A percentile compares a stretch with the other conserved stretches of the same genome.
phyloP scores from a whole-genome alignment of 495 filamentous ascomycete species.

The Penicillium roqueforti region DNA sequence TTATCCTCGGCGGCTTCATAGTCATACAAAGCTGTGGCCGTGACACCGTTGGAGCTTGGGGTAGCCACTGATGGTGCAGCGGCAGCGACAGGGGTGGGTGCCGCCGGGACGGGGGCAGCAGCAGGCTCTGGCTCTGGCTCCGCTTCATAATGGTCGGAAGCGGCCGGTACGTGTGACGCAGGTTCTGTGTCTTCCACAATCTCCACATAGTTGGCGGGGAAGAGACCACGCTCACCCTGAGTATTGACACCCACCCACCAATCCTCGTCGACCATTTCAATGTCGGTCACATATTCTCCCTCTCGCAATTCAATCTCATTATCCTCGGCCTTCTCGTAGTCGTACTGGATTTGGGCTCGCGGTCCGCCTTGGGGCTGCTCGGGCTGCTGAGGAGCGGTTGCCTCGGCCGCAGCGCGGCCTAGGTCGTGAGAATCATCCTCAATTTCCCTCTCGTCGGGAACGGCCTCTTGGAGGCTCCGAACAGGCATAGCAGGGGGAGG shows the following conservation, averaged over 20 bases:
- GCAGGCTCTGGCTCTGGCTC: conserved; percentile 16
- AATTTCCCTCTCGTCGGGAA: conserved; percentile 60
- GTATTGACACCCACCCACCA: conserved; percentile 95
- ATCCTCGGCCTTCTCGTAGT: conserved; percentile 95
- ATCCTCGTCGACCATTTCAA: conserved; percentile 94
- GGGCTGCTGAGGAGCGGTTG: conserved; percentile 35
- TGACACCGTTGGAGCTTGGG: conserved; percentile 43
- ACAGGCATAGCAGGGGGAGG: conserved; percentile 53
- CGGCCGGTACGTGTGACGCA: conserved; percentile 26
- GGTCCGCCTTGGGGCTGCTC: conserved; percentile 44
- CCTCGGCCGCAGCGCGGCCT: conserved; percentile 58
- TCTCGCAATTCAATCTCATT: conserved; percentile 93
- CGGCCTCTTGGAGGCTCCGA: conserved; percentile 52
- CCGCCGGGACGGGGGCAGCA: background rate
- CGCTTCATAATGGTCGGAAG: conserved; percentile 20
- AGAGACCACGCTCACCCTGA: conserved; percentile 77
- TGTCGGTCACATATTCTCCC: conserved; percentile 85
- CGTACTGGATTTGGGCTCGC: conserved; percentile 79
- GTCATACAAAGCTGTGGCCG: conserved; percentile 85
- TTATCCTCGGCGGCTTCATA: conserved; percentile 98
- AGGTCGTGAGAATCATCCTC: conserved; percentile 61
- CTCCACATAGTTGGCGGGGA: conserved; percentile 96
- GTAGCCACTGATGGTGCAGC: conserved; percentile 16
- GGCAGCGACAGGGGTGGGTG: conserved; percentile 1
- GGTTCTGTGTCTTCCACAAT: conserved; percentile 58